Evolutionary conservation across 805 yeast genomes (phyloP).

Genomic region (Metschnikowia aberdeeniae): DNA sequence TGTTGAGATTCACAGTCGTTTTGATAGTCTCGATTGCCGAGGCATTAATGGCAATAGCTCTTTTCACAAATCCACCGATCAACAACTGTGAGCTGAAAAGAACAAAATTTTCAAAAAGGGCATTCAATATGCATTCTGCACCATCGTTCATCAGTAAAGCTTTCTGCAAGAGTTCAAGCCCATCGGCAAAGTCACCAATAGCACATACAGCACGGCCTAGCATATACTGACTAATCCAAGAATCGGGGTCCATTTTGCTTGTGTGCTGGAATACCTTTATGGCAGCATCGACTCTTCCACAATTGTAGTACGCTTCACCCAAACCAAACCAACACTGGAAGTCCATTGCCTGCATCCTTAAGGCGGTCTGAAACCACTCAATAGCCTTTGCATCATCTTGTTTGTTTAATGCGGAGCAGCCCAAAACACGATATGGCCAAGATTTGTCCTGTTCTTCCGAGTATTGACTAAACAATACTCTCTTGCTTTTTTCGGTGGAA

Average conservation of each 20-base stretch:
- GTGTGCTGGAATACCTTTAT: slow-evolving; percentile 75
- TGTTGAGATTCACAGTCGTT: slow-evolving; percentile 33
- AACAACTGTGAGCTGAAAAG: slow-evolving; percentile 51
- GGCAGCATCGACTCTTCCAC: slow-evolving; percentile 87
- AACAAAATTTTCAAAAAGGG: slow-evolving; percentile 55
- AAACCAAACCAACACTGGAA: slow-evolving; percentile 85
- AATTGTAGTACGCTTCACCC: slow-evolving; percentile 89
- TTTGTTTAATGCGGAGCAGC: slow-evolving; percentile 66
- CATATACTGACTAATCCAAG: slow-evolving; percentile 63
- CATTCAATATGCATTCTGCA: slow-evolving; percentile 46
- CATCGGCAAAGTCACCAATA: slow-evolving; percentile 61
- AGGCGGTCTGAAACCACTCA: slow-evolving; percentile 82
- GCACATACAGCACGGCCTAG: slow-evolving; percentile 62
- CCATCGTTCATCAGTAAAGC: slow-evolving; percentile 43
- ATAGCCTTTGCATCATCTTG: slow-evolving; percentile 77
- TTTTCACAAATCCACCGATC: slow-evolving; percentile 59
- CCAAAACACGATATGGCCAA: slow-evolving; percentile 91
- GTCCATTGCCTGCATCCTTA: slow-evolving; percentile 65
- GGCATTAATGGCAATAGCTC: slow-evolving; percentile 50
- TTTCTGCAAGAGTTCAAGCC: slow-evolving; percentile 45
- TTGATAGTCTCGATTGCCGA: slow-evolving; percentile 44
- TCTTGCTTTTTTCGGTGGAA: slow-evolving; percentile 56
- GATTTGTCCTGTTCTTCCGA: slow-evolving; percentile 38
- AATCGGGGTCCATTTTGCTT: slow-evolving; percentile 45
- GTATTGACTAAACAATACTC: slow-evolving; percentile 32